Evolutionary conservation across 2,329 filamentous ascomycete species (phyloP), one percentile per base, ranked within the genome.

Genomic region (Ceratocystis alfenasii): DNA sequence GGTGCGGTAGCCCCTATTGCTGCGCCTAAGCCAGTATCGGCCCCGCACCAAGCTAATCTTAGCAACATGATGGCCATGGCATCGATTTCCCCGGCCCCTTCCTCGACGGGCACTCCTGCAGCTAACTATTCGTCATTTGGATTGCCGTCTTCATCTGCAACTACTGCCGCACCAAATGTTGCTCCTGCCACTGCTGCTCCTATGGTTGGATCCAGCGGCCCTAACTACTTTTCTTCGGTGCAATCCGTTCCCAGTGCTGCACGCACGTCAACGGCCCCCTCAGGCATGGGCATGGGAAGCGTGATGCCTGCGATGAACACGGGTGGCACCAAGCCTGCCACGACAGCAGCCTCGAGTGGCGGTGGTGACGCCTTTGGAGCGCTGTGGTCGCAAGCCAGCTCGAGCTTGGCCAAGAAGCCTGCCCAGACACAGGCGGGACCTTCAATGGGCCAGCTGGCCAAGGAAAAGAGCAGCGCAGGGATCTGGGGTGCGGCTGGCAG

Each of bases 201-300:
- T 3, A 95, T 86, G 77, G 89, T 95, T 76, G 53, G 53, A 30
- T 83, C 88, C 1, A 76, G 86, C 1, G 86, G 88, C 25, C 94
- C 94, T 64, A 99, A 99, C 77, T 99, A 99, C 79, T 99, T 93
- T 76, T 91, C 90, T 64, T 94, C 90, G 0, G 87, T 97, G 3
- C 81, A 82, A 68, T 76, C 53, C 28, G 30, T 33, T 17, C 12
- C 53, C 2, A 57, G 28, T 25, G 22, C 25, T 15, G 20, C 77
- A 46, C 68, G 73, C 57, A 8, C 70, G 50, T 25, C 73, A 70
- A 45, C 50, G 22, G 53, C 22, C 1, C 53, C 53, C 28, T 57
- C 77, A 68, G 69, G 75, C 69, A 73, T 71, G 22, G 75, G 75
- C 44, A 76, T 77, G 73, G 78, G 77, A 12, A 76, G 76, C 66